Conservation (phyloP, 768 basidiomycete species). For the Mycena sanguinolenta region DNA sequence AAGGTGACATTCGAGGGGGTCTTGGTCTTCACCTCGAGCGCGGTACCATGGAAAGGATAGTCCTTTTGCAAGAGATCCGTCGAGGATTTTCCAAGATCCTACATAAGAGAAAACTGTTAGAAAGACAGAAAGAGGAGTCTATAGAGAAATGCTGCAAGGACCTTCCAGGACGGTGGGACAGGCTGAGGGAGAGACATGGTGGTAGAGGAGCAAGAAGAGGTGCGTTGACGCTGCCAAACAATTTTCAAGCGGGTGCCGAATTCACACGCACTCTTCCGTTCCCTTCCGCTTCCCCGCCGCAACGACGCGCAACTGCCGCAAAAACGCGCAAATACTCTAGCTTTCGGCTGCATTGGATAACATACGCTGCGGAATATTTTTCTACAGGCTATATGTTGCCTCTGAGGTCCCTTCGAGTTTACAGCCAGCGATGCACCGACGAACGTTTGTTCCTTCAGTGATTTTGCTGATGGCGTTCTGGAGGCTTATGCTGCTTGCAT, state of each 20-base stretch:
- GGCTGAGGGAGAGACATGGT: slow-evolving; percentile 94
- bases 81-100: slow-evolving; percentile 98
- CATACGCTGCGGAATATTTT: too few species aligned
- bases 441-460: too few species aligned
- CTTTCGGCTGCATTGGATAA: background rate
- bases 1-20: slow-evolving; percentile 92
- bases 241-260: slow-evolving; percentile 17
- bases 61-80: slow-evolving; percentile 95
- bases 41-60: slow-evolving; percentile 81
- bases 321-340: background rate
- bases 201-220: slow-evolving; percentile 28
- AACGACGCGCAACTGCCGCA: background rate
- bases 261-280: slow-evolving; percentile 29
- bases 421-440: too few species aligned
- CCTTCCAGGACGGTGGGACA: slow-evolving; percentile 98
- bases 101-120: slow-evolving; percentile 31
- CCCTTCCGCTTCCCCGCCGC: slow-evolving; percentile 1
- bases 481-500: too few species aligned
- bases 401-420: too few species aligned
- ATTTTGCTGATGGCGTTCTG: too few species aligned
- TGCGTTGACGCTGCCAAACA: too few species aligned
- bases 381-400: too few species aligned
- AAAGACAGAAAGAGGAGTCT: background rate
- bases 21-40: slow-evolving; percentile 90
- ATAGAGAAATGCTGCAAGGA: slow-evolving; percentile 40